Base-by-base conservation (phyloP, 495 filamentous ascomycete species). In the Aspergillus funiculosus region DNA sequence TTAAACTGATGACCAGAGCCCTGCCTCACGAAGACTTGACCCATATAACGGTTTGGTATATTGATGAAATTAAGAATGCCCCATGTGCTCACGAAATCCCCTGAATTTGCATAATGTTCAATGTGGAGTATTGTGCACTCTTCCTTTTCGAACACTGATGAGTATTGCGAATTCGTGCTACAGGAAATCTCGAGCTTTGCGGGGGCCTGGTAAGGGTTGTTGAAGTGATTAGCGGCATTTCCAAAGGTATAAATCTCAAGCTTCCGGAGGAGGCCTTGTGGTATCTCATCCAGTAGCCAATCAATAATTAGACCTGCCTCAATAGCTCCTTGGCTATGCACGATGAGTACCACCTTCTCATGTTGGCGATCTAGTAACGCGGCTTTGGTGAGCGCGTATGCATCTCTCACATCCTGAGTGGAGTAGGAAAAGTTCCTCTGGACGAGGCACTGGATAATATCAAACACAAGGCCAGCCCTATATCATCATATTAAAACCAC, bases 231-330 rank as follows among this genome's bases (percentile, higher is more conserved):
- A 2, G 88, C 85, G 5, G 87, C 86, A 43, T 78, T 82, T 6
- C 86, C 88, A 54, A 94, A 94, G 0, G 87, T 92, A 62, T 91
- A 92, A 9, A 92, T 78, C 57, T 94, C 89, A 8, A 94, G 70
- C 42, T 85, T 82, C 0, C 69, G 60, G 13, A 90, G 68, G 1
- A 82, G 61, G 31, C 82, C 73, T 24, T 81, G 78, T 0, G 85
- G 82, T 0, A 92, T 58, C 53, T 91, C 87, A 52, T 82, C 77
- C 6, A 91, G 71, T 6, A 95, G 75, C 77, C 82, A 85, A 69
- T 95, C 89, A 1, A 91, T 57, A 8, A 88, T 79, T 40, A 89
- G 62, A 1, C 80, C 74, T 4, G 82, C 78, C 59, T 90, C 81
- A 46, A 94, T 86, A 11, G 78, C 89, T 2, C 89, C 89, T 59